phyloP scores from a whole-genome alignment of 345 rosid species.

The Camelina laxa region DNA sequence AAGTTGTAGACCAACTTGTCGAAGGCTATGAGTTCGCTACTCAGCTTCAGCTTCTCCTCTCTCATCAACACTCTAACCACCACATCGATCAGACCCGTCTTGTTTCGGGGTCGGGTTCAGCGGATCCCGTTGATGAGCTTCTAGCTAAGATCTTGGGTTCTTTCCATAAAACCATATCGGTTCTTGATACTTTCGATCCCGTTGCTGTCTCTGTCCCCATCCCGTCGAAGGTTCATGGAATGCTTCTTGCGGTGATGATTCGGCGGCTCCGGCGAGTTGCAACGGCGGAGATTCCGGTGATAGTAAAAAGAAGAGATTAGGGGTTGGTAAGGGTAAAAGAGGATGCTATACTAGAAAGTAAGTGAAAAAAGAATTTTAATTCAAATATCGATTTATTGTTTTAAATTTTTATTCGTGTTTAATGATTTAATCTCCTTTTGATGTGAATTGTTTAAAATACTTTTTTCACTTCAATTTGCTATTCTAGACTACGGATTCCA shows the following conservation, averaged over 20 bases:
- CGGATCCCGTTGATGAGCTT: slow-evolving; percentile 46
- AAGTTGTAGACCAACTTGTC: slow-evolving; percentile 50
- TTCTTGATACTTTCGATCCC: slow-evolving; percentile 38
- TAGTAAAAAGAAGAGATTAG: slow-evolving; percentile 55
- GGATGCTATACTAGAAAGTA: slow-evolving; percentile 90
- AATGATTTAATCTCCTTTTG: slow-evolving; percentile 17
- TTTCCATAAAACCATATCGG: slow-evolving; percentile 54
- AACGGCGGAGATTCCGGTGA: slow-evolving; percentile 59
- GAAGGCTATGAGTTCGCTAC: slow-evolving; percentile 53
- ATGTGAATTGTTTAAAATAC: background rate
- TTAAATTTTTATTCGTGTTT: background rate
- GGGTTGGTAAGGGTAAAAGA: slow-evolving; percentile 51
- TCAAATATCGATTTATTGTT: background rate
- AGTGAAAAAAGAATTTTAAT: slow-evolving; percentile 22
- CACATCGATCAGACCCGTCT: slow-evolving; percentile 18
- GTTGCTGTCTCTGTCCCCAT: slow-evolving; percentile 21
- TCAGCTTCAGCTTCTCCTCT: slow-evolving; percentile 56
- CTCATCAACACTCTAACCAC: slow-evolving; percentile 35
- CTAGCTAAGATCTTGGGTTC: slow-evolving; percentile 58
- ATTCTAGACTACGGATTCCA: slow-evolving; percentile 2
- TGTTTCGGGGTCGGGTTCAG: slow-evolving; percentile 17
- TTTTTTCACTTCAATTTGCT: slow-evolving; percentile 10
- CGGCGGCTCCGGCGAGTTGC: slow-evolving; percentile 44
- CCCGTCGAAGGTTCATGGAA: slow-evolving; percentile 41
- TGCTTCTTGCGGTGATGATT: slow-evolving; percentile 47